Base-by-base conservation (phyloP, 2,329 filamentous ascomycete genomes). In the Fusarium newnesense region DNA sequence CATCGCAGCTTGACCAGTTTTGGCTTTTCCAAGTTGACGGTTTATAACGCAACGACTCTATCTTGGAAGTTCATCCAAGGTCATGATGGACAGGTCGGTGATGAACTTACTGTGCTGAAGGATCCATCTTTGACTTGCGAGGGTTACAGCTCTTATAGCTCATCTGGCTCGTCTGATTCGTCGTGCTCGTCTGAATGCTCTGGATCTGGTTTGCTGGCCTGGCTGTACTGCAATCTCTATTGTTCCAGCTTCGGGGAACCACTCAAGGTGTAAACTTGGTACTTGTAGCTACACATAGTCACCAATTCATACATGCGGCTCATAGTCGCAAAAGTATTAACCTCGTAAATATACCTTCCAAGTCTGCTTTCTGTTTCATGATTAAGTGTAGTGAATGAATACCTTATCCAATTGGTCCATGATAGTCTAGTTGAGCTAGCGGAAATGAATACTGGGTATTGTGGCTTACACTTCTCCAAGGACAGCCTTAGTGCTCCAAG, bases 11-110 rank as follows among this genome's bases (percentile, higher is more conserved):
- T 36, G 13, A 44, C 9, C 2, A 32, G 30, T 21, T 64, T 64
- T 28, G 61, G 61, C 4, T 64, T 64, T 7, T 50, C 57, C 30
- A 62, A 64, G 37, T 43, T 64, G 13, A 64, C 57, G 0, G 43
- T 64, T 2, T 15, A 32, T 4, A 62, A 37, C 7, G 57, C 21
- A 13, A 39, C 44, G 1, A 16, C 13, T 0, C 36, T 64, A 4
- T 50, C 30, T 43, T 64, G 56, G 61, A 18, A 64, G 6, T 61
- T 61, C 7, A 61, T 64, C 1, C 28, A 26, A 4, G 56, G 61
- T 2, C 30, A 21, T 2, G 24, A 61, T 24, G 61, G 61, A 4
- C 1, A 4, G 0, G 1, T 9, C 2, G 30, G 56, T 0, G 61
- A 64, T 26, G 3, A n/a, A 5, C 36, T 64, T 1, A 50, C 16